Base-by-base conservation (phyloP, 176 grass and related monocot genomes). In the Rhynchospora breviuscula region DNA sequence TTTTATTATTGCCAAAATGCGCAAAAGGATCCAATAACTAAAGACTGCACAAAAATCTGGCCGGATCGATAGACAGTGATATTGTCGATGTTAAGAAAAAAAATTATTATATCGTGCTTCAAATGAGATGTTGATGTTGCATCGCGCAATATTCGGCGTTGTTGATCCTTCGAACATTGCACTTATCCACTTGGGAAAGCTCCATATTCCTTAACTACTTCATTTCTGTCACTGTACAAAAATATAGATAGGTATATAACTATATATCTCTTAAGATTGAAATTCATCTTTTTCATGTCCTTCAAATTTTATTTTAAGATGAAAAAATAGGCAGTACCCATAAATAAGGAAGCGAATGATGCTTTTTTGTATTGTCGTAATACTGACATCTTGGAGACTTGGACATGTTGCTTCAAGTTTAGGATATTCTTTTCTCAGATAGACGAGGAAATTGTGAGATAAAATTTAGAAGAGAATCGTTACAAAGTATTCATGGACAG, bases 171-270 rank as follows among this genome's bases (percentile, higher is more conserved):
- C 18, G 4, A 23, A 0, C n/a, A 73, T 48, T 22, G 17, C n/a
- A 48, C n/a, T 48, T 46, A 21, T 73, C 69, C 43, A 73, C 44
- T 73, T 73, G 69, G 1, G 44, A 70, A 49, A 73, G 44, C 35
- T 73, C 69, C 69, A 73, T 49, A 73, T 73, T 77, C 73, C 73
- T 56, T 54, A 31, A 56, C 14, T 56, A 56, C 67, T 63, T 9
- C 7, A 77, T 77, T 56, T 29, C 49, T 77, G 48, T 31, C 23
- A 56, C 22, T 17, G 73, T 77, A 56, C 73, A 54, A 17, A 54
- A 51, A 70, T 46, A 46, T 76, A 76, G 11, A 53, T 26, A 31
- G 21, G 6, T 26, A 31, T 76, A 22, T 46, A 49, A 48, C 0
- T 67, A 31, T 76, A 22, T 46, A 49, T 73, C 3, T 67, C 69